Base-by-base conservation (phyloP, 768 basidiomycete genomes). In the Leucosporidium yakuticum region DNA sequence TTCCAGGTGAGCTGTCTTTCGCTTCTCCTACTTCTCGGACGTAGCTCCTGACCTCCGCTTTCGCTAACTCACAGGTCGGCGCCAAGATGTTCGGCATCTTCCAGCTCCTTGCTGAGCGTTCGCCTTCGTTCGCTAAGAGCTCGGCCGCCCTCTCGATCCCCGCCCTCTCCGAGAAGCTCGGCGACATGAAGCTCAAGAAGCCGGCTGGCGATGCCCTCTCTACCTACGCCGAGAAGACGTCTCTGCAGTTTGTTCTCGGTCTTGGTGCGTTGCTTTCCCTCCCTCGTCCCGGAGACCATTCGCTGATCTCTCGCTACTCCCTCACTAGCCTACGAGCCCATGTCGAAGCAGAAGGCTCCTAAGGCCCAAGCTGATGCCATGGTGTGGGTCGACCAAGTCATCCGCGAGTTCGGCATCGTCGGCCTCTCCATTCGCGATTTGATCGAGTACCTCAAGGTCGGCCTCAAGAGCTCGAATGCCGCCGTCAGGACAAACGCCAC, bases 161-260 rank as follows among this genome's bases (percentile, higher is more conserved):
- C 6, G 89, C 92, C 78, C 80, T 98, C 29, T 86, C 85, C 49
- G 96, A 99, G 79, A 98, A 99, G 79, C 81, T 99, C 57, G 96
- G 96, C 27, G 96, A 99, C 76, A 81, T 90, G 80, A 99, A 99
- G 77, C 80, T 99, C 67, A 98, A 97, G 82, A 98, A 97, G 77
- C 89, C 94, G 7, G 91, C 94, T 27, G 89, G 91, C 27, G 96
- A 99, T 56, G 83, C 90, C 0, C 80, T 99, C n/a, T 76, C 85
- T 2, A 76, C 84, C 0, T 95, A 92, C 75, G 87, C 91, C 0
- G 96, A 98, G 79, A 94, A 88, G 79, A 91, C 90, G 0, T 96
- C 92, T 5, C 80, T 98, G 57, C 92, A 95, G 67, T 98, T 99
- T 76, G 89, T 98, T 25, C 84, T 99, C 4, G 85, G 85, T 67